Evolutionary conservation across 2,329 filamentous ascomycete species (phyloP).

Genomic region (Phialemonium atrogriseum): DNA sequence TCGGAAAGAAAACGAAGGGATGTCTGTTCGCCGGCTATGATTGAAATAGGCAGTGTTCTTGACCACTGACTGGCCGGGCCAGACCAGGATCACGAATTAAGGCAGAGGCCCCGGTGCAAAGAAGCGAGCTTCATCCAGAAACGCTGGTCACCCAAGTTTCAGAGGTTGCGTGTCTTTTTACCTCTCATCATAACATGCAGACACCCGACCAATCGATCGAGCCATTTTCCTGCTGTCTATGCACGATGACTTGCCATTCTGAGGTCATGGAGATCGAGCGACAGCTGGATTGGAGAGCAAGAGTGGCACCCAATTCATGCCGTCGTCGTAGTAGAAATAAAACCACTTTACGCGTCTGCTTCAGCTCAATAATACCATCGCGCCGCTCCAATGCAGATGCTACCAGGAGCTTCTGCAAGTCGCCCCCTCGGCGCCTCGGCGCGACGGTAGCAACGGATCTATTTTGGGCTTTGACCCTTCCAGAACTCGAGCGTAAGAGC

Average conservation of each 20-base stretch:
- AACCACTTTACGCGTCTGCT: slow-evolving; percentile 3
- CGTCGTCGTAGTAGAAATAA: background rate
- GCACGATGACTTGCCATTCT: background rate
- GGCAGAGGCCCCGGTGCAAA: too few species aligned
- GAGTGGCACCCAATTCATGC: background rate
- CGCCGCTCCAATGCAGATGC: slow-evolving; percentile 1
- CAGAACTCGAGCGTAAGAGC: too few species aligned
- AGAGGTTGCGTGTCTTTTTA: too few species aligned
- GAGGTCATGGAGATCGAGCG: background rate
- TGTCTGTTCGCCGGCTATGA: slow-evolving; percentile 1
- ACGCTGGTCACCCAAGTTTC: too few species aligned
- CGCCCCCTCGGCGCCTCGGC: too few species aligned
- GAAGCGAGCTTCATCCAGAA: too few species aligned
- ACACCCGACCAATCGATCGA: background rate
- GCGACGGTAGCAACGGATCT: background rate
- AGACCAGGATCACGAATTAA: too few species aligned
- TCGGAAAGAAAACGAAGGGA: background rate
- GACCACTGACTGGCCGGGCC: background rate
- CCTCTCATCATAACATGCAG: slow-evolving; percentile 1
- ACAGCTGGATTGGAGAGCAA: background rate
- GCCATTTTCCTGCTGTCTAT: background rate
- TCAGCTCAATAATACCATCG: background rate
- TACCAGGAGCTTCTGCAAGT: background rate
- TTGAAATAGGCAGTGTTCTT: background rate
- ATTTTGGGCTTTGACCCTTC: slow-evolving; percentile 3